Conservation (phyloP, 208 protist species). For the Trypanosoma avium region DNA sequence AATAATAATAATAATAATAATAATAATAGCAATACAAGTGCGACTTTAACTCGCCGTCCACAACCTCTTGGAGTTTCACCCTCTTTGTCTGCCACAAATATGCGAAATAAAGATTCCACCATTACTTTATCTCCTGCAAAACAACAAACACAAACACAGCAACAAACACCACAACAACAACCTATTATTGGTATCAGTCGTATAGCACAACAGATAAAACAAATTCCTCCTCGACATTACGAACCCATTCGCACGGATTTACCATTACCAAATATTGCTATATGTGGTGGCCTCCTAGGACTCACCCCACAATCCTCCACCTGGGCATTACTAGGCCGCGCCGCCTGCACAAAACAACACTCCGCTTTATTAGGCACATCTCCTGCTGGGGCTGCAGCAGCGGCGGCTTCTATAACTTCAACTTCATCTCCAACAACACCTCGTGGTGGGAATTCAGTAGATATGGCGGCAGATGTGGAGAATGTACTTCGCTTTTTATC, state of each 20-base stretch:
- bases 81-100: background rate
- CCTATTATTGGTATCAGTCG: slow-evolving; percentile 45
- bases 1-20: background rate
- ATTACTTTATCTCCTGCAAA: slow-evolving; percentile 7
- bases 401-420: background rate
- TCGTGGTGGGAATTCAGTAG: background rate
- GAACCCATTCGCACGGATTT: slow-evolving; percentile 41
- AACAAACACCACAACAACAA: background rate
- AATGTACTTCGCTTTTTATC: slow-evolving; percentile 30
- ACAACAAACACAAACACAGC: slow-evolving; percentile 11
- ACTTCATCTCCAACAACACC: background rate
- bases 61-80: slow-evolving; percentile 4
- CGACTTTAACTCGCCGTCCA: background rate
- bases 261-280: slow-evolving; percentile 40
- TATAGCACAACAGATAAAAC: slow-evolving; percentile 16
- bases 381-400: too few relatives aligned
- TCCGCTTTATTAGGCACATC: too few relatives aligned
- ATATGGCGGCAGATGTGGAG: slow-evolving; percentile 6
- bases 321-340: slow-evolving; percentile 33
- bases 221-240: slow-evolving; percentile 22
- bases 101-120: slow-evolving; percentile 4
- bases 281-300: slow-evolving; percentile 47
- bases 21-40: slow-evolving; percentile 6
- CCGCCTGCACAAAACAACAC: slow-evolving; percentile 19
- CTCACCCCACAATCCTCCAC: slow-evolving; percentile 29